These are phyloP conservation scores for Lagerstroemia speciosa DNA, from an alignment of 345 rosid genomes.

Conservation along the genomic window DNA sequence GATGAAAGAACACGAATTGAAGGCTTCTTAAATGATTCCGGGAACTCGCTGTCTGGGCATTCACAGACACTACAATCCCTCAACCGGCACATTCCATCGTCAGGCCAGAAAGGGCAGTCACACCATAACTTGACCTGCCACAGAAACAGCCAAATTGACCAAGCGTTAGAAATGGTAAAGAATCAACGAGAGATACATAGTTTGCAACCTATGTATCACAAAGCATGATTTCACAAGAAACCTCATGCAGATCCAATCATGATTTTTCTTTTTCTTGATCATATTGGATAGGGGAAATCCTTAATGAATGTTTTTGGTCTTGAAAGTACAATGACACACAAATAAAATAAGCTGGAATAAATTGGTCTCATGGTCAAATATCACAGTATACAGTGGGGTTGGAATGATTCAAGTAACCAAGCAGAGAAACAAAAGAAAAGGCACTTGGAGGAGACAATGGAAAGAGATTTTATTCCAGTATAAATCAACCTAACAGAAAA, in stretches of 20 bases:
- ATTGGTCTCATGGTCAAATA: background rate
- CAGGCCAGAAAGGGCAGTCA: slow-evolving; percentile 97
- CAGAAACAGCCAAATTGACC: slow-evolving; percentile 4
- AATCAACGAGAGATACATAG: background rate
- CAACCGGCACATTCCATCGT: slow-evolving; percentile 90
- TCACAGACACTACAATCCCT: slow-evolving; percentile 96
- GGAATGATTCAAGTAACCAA: background rate
- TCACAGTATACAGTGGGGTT: background rate
- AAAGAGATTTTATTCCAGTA: background rate
- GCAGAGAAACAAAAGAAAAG: background rate
- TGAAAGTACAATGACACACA: background rate
- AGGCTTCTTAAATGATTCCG: slow-evolving; percentile 60
- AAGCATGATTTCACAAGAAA: background rate
- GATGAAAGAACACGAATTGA: slow-evolving; percentile 37
- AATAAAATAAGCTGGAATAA: background rate
- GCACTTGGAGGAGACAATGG: background rate
- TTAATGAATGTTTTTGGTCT: background rate
- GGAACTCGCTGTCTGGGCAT: slow-evolving; percentile 90
- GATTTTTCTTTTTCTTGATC: background rate
- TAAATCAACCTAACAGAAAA: background rate
- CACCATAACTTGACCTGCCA: slow-evolving; percentile 89
- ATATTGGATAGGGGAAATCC: background rate
- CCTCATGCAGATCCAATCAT: background rate
- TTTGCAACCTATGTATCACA: background rate
- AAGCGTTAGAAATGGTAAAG: background rate